Evolutionary conservation across 805 yeast species (phyloP).

Genomic region (Soucietia sequanensis): DNA sequence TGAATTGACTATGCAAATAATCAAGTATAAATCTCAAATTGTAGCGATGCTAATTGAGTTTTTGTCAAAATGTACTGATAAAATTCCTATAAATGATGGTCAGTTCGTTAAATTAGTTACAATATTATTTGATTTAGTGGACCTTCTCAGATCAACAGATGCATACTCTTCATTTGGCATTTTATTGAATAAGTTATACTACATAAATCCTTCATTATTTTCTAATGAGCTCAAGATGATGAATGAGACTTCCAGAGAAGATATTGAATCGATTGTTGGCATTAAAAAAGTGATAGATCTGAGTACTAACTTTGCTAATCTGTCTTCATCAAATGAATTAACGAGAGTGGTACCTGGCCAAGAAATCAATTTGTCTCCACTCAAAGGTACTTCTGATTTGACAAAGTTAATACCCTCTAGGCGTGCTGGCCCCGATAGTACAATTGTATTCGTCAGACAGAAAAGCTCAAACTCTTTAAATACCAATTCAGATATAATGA

Average conservation of each 20-base stretch:
- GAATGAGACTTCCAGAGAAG: constrained; percentile 25
- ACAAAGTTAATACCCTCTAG: constrained; percentile 27
- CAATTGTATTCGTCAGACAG: background rate
- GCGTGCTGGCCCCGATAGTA: constrained; percentile 3
- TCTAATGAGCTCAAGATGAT: constrained; percentile 20
- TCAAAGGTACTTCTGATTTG: constrained; percentile 29
- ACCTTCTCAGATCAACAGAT: constrained; percentile 30
- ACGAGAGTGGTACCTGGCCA: constrained; percentile 27
- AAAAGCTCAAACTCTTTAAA: background rate
- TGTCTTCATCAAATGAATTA: constrained; percentile 25
- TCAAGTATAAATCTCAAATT: constrained; percentile 29
- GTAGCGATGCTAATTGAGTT: constrained; percentile 25
- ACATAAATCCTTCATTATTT: constrained; percentile 27
- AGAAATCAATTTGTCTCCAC: constrained; percentile 16
- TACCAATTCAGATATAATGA: background rate
- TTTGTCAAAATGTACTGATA: constrained; percentile 22
- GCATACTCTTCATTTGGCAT: constrained; percentile 17
- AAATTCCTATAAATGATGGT: constrained; percentile 34
- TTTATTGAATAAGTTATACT: constrained; percentile 26
- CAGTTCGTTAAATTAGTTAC: constrained; percentile 22
- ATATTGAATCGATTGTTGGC: constrained; percentile 32
- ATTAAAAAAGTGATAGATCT: constrained; percentile 17
- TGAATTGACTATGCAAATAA: constrained; percentile 36
- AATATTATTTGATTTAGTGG: constrained; percentile 30
- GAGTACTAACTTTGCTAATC: constrained; percentile 4